A percentile compares a stretch with the other conserved stretches of the same genome.
Conservation (phyloP, 768 basidiomycete genomes). For the Mycena sanguinolenta region DNA sequence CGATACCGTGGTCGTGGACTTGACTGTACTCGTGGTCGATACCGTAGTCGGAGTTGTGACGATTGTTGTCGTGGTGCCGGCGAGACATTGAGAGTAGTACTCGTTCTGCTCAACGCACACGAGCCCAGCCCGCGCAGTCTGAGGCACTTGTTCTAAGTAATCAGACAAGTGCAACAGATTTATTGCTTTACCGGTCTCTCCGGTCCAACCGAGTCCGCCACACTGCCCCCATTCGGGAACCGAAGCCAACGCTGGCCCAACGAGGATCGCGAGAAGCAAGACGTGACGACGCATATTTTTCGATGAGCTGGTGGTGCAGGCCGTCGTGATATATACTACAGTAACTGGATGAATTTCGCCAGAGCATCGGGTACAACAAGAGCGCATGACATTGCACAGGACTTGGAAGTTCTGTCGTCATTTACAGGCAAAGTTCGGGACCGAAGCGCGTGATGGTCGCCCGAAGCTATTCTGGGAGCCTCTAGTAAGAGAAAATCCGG, state of each 20-base stretch:
- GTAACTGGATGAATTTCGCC: slow-evolving; percentile 1
- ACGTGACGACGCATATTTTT: background rate
- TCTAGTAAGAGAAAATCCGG: background rate
- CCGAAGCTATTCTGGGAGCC: background rate
- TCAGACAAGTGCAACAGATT: background rate
- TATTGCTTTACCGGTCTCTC: background rate
- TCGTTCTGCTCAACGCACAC: background rate
- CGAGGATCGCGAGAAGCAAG: background rate
- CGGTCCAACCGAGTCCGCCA: background rate
- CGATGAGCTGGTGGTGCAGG: background rate
- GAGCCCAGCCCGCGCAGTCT: background rate
- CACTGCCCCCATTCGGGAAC: slow-evolving; percentile 2
- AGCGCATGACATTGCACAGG: background rate
- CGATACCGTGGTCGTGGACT: background rate
- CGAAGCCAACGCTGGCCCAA: background rate
- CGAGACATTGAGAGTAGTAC: background rate
- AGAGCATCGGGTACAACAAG: background rate
- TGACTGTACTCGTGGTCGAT: background rate
- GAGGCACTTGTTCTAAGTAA: background rate
- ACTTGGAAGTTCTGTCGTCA: background rate
- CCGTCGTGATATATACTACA: background rate
- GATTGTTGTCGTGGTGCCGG: background rate
- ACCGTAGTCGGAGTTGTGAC: background rate
- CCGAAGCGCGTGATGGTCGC: background rate
- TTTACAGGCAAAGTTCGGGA: background rate